phyloP scores from a whole-genome alignment of 768 basidiomycete genomes.

The Boletus sp. region DNA sequence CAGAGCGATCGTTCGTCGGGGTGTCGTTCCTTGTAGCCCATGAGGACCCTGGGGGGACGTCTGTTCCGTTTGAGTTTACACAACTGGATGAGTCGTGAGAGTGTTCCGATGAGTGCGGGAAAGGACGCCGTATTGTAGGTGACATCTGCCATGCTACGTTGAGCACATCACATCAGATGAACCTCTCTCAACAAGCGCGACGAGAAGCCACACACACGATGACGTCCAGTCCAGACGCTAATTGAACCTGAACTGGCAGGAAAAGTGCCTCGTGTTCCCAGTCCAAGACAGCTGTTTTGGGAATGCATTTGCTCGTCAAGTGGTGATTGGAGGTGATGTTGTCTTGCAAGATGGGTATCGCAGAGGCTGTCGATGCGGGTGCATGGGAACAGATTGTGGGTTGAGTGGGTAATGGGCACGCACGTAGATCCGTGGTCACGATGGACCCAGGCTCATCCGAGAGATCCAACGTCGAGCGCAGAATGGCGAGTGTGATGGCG shows the following conservation, averaged over 20 bases:
- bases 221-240: slow-evolving; percentile 48
- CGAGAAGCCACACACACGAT: slow-evolving; percentile 55
- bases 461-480: slow-evolving; percentile 40
- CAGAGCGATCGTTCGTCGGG: slow-evolving; percentile 71
- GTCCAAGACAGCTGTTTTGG: slow-evolving; percentile 50
- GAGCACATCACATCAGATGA: neutral
- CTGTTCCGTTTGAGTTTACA: slow-evolving; percentile 9
- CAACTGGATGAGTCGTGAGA: slow-evolving; percentile 45
- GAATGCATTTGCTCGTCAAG: slow-evolving; percentile 31
- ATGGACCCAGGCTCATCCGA: slow-evolving; percentile 33
- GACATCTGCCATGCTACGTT: slow-evolving; percentile 84
- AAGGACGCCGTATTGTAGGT: slow-evolving; percentile 90
- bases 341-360: slow-evolving; percentile 71
- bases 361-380: slow-evolving; percentile 56
- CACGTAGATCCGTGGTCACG: slow-evolving; percentile 72
- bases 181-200: neutral
- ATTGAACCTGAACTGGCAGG: slow-evolving; percentile 38
- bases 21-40: slow-evolving; percentile 90
- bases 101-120: slow-evolving; percentile 67
- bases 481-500: slow-evolving; percentile 57
- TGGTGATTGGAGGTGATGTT: slow-evolving; percentile 54
- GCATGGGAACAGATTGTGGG: neutral
- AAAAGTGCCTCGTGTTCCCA: slow-evolving; percentile 70
- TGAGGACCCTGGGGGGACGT: slow-evolving; percentile 48
- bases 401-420: slow-evolving; percentile 20